Percentiles rank a stretch among this genome's conserved stretches.
These are phyloP conservation scores for Earliella scabrosa DNA, from an alignment of 1,284 basidiomycete genomes.

Conservation along the genomic window DNA sequence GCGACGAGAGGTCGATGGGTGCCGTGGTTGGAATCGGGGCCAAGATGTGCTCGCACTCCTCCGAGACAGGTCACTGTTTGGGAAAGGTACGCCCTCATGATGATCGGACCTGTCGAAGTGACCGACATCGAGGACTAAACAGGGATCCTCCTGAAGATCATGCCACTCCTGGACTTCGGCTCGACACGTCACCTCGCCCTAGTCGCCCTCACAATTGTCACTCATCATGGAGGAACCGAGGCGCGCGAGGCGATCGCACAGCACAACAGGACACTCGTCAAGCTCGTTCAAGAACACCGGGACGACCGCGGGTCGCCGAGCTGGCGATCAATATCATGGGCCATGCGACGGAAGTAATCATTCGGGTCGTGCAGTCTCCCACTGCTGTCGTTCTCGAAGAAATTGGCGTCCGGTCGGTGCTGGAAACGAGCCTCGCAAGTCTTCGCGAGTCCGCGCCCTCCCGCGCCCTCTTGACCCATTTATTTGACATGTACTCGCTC, in stretches of 20 bases:
- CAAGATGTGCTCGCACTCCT: constrained; percentile 62
- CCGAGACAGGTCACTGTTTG: constrained; percentile 55
- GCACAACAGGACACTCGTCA: constrained; percentile 41
- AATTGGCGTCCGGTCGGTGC: neutral
- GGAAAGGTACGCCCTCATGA: constrained; percentile 54
- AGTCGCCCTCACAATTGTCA: constrained; percentile 55
- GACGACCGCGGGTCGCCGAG: constrained; percentile 53
- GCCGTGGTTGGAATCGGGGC: constrained; percentile 62
- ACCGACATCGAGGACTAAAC: too few species aligned
- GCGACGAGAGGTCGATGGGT: constrained; percentile 35
- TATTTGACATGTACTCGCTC: too few species aligned
- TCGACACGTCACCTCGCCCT: constrained; percentile 53
- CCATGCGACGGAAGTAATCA: constrained; percentile 50
- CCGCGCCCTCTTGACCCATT: constrained; percentile 50
- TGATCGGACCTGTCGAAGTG: too few species aligned
- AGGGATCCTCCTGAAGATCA: constrained; percentile 57
- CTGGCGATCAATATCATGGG: constrained; percentile 51
- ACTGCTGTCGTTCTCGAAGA: constrained; percentile 32
- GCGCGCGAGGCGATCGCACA: constrained; percentile 54
- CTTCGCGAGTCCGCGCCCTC: constrained; percentile 46
- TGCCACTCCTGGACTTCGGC: constrained; percentile 52
- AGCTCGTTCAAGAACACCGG: constrained; percentile 48
- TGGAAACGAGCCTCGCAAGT: constrained; percentile 10
- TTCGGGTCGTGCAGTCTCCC: constrained; percentile 44
- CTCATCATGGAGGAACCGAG: constrained; percentile 59